phyloP scores from a whole-genome alignment of 2,329 filamentous ascomycete genomes.

The Ramularia endophylla region DNA sequence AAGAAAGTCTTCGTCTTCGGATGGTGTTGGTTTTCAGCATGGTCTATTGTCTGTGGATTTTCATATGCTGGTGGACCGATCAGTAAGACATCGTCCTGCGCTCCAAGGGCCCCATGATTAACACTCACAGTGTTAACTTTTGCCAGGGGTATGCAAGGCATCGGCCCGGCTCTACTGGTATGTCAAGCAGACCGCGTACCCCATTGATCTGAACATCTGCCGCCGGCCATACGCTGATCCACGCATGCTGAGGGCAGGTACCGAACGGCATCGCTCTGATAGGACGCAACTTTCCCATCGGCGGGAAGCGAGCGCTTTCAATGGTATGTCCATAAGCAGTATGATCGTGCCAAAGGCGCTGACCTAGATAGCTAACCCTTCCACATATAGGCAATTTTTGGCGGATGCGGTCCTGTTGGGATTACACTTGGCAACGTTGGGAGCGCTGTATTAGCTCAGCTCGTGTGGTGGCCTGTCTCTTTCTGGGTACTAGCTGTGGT shows the following conservation, averaged over 20 bases:
- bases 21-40: conserved; percentile 34
- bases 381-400: conserved; percentile 34
- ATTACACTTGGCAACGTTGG: conserved; percentile 28
- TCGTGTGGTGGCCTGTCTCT: conserved; percentile 28
- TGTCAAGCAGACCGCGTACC: no score
- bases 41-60: conserved; percentile 35
- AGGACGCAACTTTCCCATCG: conserved; percentile 28
- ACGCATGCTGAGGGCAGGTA: no score
- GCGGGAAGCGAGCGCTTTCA: conserved; percentile 32
- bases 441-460: conserved; percentile 27
- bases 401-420: conserved; percentile 29
- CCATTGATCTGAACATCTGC: no score
- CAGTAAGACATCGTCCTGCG: conserved; percentile 8
- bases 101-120: no score
- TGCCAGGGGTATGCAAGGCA: conserved; percentile 37
- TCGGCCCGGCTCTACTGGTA: conserved; percentile 32
- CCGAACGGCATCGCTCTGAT: conserved; percentile 33
- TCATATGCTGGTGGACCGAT: conserved; percentile 30
- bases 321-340: no score
- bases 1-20: conserved; percentile 36
- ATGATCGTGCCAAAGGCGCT: no score
- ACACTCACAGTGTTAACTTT: conserved; percentile 29
- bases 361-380: no score
- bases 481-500: conserved; percentile 25
- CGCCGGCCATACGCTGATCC: no score